phyloP scores from a whole-genome alignment of 2,329 filamentous ascomycete species.

The Xylariaceae sp. region DNA sequence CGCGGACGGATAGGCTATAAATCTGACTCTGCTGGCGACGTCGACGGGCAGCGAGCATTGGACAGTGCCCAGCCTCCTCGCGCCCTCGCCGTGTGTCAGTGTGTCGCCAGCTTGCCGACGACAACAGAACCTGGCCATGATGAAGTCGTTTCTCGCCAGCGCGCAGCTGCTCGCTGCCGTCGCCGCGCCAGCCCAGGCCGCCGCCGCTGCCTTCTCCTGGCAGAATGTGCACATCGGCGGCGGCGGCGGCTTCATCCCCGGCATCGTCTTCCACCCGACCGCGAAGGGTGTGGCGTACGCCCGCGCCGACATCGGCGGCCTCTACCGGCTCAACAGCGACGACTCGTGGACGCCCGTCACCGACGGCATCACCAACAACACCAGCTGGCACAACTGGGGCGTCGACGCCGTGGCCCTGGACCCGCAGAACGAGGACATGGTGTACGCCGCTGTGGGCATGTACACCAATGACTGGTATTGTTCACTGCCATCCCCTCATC shows the following conservation, averaged over 20 bases:
- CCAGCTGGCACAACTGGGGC: constrained; percentile 48
- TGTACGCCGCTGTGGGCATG: constrained; percentile 48
- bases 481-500: no score
- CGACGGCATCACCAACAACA: constrained; percentile 35
- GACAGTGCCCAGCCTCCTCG: no score
- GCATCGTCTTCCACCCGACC: constrained; percentile 49
- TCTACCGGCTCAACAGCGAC: constrained; percentile 47
- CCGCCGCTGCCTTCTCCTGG: constrained; percentile 37
- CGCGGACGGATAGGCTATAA: no score
- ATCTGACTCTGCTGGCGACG: no score
- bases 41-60: no score
- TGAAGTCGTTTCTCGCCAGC: constrained; percentile 15
- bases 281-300: constrained; percentile 45
- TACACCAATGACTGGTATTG: constrained; percentile 50
- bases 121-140: no score
- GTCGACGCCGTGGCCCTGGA: constrained; percentile 50
- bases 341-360: constrained; percentile 49
- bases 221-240: constrained; percentile 46
- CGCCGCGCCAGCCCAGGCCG: constrained; percentile 18
- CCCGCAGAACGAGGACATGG: constrained; percentile 40
- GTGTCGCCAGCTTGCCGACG: no score
- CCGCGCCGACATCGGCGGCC: constrained; percentile 49
- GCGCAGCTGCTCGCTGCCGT: constrained; percentile 11
- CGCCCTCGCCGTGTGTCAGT: no score
- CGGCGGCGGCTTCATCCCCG: constrained; percentile 48